Conservation (phyloP, 176 grass and related monocot species). For the Oryza nivara region DNA sequence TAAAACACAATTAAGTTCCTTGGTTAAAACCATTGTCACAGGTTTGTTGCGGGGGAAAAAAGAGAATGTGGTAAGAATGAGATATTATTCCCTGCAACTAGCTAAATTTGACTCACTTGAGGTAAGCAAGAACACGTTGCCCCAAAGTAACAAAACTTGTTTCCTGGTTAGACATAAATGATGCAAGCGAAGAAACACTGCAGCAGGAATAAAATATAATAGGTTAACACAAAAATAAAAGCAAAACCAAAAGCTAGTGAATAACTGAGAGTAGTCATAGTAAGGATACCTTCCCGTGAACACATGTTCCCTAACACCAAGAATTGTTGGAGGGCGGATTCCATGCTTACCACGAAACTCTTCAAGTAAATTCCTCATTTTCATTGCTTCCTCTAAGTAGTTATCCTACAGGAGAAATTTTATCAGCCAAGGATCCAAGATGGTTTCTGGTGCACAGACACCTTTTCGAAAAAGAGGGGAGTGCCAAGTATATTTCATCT, state of each 20-base stretch:
- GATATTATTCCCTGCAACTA: slow-evolving; percentile 32
- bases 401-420: slow-evolving; percentile 64
- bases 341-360: slow-evolving; percentile 82
- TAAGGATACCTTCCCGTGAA: slow-evolving; percentile 87
- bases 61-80: background rate
- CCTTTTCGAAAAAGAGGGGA: background rate
- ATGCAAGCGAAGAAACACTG: slow-evolving; percentile 93
- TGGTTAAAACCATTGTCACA: background rate
- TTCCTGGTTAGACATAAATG: slow-evolving; percentile 99
- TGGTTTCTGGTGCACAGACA: background rate
- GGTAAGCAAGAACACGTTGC: slow-evolving; percentile 89
- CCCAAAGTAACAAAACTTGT: slow-evolving; percentile 99
- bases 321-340: slow-evolving; percentile 73
- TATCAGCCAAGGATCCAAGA: slow-evolving; percentile 36
- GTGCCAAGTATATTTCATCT: background rate
- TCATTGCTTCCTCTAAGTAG: slow-evolving; percentile 96
- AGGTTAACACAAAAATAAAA: slow-evolving; percentile 10
- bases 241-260: slow-evolving; percentile 29
- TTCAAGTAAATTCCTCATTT: slow-evolving; percentile 98
- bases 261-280: slow-evolving; percentile 35
- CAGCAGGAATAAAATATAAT: slow-evolving; percentile 35
- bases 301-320: slow-evolving; percentile 95
- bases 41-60: background rate
- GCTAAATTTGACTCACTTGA: slow-evolving; percentile 76
- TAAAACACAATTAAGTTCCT: slow-evolving; percentile 27